These are phyloP conservation scores for Barnettozyma vustinii DNA, from an alignment of 805 yeast genomes.

Conservation along the genomic window DNA sequence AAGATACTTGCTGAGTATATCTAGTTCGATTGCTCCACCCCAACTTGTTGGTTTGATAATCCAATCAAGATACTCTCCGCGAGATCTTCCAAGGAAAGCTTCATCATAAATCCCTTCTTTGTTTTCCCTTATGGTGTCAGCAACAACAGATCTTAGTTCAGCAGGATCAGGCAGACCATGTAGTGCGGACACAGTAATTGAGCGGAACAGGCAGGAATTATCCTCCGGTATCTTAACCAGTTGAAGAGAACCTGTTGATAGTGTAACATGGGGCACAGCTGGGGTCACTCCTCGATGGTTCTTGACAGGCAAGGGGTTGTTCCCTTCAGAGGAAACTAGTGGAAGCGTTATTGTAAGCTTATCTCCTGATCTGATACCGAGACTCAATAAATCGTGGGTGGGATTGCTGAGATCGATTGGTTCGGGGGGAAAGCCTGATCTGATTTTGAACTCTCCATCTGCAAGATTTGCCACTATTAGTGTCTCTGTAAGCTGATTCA, in stretches of 20 bases:
- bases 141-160: conserved; percentile 49
- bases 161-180: conserved; percentile 38
- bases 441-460: conserved; percentile 26
- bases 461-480: conserved; percentile 9
- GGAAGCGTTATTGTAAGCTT: conserved; percentile 29
- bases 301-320: background rate
- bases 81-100: conserved; percentile 50
- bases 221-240: conserved; percentile 67
- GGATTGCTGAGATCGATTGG: conserved; percentile 29
- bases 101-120: conserved; percentile 44
- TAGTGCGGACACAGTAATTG: conserved; percentile 49
- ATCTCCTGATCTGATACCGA: conserved; percentile 56
- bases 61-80: conserved; percentile 52
- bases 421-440: conserved; percentile 61
- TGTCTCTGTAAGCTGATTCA: conserved; percentile 28
- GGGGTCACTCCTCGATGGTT: background rate
- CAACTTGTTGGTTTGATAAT: conserved; percentile 54
- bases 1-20: conserved; percentile 50
- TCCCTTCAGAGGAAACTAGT: background rate
- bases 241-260: conserved; percentile 33
- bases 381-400: conserved; percentile 25
- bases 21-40: conserved; percentile 83
- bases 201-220: conserved; percentile 70
- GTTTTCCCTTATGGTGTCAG: conserved; percentile 37
- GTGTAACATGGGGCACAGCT: conserved; percentile 7